A percentile compares a stretch with the other conserved stretches of the same genome.
These are phyloP conservation scores for Globisporangium ultimum DNA, from an alignment of 352 stramenopile species.

Conservation along the genomic window DNA sequence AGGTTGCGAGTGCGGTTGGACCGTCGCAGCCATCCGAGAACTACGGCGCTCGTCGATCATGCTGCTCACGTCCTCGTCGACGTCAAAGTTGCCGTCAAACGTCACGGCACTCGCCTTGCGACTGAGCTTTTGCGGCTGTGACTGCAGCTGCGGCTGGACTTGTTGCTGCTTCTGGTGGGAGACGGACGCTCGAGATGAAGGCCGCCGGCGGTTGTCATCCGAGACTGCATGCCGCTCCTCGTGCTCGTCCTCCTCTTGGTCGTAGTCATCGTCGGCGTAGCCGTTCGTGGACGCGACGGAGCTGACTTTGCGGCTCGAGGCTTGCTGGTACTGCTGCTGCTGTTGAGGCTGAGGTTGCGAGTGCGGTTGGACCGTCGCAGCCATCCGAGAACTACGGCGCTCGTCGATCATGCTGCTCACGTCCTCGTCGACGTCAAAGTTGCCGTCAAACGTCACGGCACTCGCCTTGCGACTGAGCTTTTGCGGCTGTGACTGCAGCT, in stretches of 20 bases:
- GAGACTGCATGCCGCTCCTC: too few relatives aligned
- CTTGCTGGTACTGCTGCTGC: neutral
- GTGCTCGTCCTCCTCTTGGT: too few relatives aligned
- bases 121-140: too few relatives aligned
- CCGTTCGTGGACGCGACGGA: constrained; percentile 15
- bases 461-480: too few relatives aligned
- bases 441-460: neutral
- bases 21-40: neutral
- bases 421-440: neutral
- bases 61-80: neutral
- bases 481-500: too few relatives aligned
- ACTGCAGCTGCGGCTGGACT: too few relatives aligned
- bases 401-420: neutral
- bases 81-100: neutral
- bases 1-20: neutral
- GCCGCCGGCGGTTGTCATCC: too few relatives aligned
- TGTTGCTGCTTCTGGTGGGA: too few relatives aligned
- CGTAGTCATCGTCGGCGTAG: neutral
- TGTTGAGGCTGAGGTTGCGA: neutral
- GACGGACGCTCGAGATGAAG: too few relatives aligned
- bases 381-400: constrained; percentile 3
- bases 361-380: neutral
- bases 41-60: neutral
- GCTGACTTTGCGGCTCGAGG: constrained; percentile 7
- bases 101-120: too few relatives aligned